A percentile compares a stretch with the other conserved stretches of the same genome.
These are phyloP conservation scores for Ceratocystis ficicola DNA, from an alignment of 2,329 filamentous ascomycete species.

Conservation along the genomic window DNA sequence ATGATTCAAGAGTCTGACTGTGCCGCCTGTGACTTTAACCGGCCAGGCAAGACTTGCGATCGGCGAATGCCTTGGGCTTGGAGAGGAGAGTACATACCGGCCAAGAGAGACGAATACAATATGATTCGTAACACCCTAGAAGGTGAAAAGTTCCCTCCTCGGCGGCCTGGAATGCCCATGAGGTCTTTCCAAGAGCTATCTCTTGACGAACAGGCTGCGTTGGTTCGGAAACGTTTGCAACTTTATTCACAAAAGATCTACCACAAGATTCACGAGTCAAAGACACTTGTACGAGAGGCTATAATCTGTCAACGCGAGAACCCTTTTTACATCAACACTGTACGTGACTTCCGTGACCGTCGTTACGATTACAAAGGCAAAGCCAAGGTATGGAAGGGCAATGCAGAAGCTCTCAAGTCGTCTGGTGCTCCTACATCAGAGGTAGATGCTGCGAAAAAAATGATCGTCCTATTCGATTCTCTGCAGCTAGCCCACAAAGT, in stretches of 20 bases:
- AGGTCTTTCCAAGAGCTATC: conserved; percentile 71
- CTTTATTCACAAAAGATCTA: conserved; percentile 98
- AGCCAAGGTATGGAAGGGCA: conserved; percentile 97
- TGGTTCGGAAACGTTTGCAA: conserved; percentile 77
- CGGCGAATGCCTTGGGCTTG: conserved; percentile 90
- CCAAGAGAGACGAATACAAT: conserved; percentile 96
- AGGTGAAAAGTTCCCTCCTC: conserved; percentile 84
- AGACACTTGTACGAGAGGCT: conserved; percentile 82
- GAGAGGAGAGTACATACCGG: conserved; percentile 93
- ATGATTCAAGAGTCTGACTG: conserved; percentile 96
- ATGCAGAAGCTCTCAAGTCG: conserved; percentile 74
- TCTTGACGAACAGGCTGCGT: conserved; percentile 65
- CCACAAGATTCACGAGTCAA: conserved; percentile 95
- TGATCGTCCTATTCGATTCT: conserved; percentile 93
- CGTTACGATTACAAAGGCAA: conserved; percentile 98
- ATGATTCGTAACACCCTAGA: conserved; percentile 90
- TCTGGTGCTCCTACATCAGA: conserved; percentile 64
- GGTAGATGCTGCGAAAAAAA: conserved; percentile 92
- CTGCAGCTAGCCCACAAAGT: conserved; percentile 96
- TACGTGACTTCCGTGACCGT: conserved; percentile 89
- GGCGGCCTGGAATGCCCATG: conserved; percentile 53
- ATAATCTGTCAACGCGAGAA: conserved; percentile 98
- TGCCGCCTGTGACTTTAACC: conserved; percentile 94
- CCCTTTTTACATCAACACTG: conserved; percentile 94
- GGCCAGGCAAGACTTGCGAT: conserved; percentile 94